phyloP scores from a whole-genome alignment of 257 asterid genomes.

The Gynochthodes officinalis region DNA sequence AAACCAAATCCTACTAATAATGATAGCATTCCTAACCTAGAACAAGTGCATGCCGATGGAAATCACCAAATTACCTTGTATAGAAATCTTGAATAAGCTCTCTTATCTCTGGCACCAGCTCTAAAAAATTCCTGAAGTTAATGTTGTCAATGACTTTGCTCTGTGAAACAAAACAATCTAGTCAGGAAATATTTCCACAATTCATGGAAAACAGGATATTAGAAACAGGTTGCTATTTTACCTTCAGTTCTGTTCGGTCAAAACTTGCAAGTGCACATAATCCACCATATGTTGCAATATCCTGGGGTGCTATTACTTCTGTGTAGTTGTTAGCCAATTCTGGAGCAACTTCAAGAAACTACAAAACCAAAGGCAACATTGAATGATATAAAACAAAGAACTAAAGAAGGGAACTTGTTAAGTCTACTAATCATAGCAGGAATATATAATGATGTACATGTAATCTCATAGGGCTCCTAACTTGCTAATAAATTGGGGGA shows the following conservation, averaged over 20 bases:
- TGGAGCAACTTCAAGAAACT: conserved; percentile 89
- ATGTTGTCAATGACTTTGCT: conserved; percentile 92
- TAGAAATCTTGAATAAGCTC: conserved; percentile 94
- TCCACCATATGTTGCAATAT: conserved; percentile 96
- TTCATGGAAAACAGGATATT: conserved; percentile 1
- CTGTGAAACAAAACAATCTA: conserved; percentile 40
- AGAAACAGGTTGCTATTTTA: conserved; percentile 16
- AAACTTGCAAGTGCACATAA: conserved; percentile 98
- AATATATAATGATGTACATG: neutral
- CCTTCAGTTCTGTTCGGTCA: conserved; percentile 95
- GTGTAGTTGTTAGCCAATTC: conserved; percentile 75
- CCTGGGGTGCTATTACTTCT: conserved; percentile 92
- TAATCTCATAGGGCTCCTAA: neutral
- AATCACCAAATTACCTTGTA: conserved; percentile 53
- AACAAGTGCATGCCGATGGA: neutral
- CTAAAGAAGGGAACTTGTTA: neutral
- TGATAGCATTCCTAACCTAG: neutral
- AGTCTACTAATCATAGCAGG: neutral
- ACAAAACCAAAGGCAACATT: conserved; percentile 25
- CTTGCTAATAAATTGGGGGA: neutral
- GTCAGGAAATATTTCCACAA: conserved; percentile 7
- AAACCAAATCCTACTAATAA: neutral
- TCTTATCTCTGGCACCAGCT: conserved; percentile 91
- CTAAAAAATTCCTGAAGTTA: conserved; percentile 84
- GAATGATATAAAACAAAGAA: conserved; percentile 15